Evolutionary conservation across 352 stramenopile species (phyloP).

Genomic region (Phytopythium cucurbitacearum): DNA sequence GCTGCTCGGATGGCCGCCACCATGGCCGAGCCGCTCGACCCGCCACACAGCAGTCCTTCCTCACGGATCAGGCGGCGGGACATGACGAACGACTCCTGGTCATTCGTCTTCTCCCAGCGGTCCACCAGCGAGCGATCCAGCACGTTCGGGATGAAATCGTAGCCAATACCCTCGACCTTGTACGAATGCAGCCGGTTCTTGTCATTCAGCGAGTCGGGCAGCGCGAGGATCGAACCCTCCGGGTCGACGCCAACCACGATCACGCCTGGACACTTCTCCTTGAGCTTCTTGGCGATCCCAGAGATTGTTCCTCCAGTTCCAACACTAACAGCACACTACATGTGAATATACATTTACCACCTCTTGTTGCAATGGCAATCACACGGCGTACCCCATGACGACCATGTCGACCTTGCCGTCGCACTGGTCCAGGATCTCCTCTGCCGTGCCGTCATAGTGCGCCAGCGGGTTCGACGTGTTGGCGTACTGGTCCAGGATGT

Average conservation of each 20-base stretch:
- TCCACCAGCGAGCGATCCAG: slow-evolving; percentile 91
- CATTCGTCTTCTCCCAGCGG: slow-evolving; percentile 93
- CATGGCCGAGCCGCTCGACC: slow-evolving; percentile 89
- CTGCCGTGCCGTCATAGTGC: slow-evolving; percentile 93
- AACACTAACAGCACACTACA: slow-evolving; percentile 29
- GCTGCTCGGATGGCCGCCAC: slow-evolving; percentile 79
- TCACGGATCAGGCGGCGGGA: slow-evolving; percentile 92
- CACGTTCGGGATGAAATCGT: slow-evolving; percentile 96
- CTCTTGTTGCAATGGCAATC: background rate
- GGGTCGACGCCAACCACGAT: slow-evolving; percentile 89
- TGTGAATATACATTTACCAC: background rate
- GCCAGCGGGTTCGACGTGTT: slow-evolving; percentile 94
- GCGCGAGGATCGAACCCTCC: slow-evolving; percentile 91
- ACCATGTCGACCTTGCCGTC: slow-evolving; percentile 94
- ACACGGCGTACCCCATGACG: slow-evolving; percentile 59
- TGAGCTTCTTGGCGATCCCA: slow-evolving; percentile 91
- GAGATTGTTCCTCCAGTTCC: slow-evolving; percentile 95
- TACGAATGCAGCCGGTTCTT: slow-evolving; percentile 85
- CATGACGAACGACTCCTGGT: slow-evolving; percentile 94
- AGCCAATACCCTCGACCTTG: slow-evolving; percentile 95
- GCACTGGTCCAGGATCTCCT: slow-evolving; percentile 92
- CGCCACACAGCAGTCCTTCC: slow-evolving; percentile 93
- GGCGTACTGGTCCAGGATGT: slow-evolving; percentile 96
- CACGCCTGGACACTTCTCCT: slow-evolving; percentile 85
- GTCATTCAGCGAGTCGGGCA: slow-evolving; percentile 91